Evolutionary conservation across 306 rosid species (phyloP), one percentile per base, ranked within the genome.

Genomic region (Astragalus membranaceus): DNA sequence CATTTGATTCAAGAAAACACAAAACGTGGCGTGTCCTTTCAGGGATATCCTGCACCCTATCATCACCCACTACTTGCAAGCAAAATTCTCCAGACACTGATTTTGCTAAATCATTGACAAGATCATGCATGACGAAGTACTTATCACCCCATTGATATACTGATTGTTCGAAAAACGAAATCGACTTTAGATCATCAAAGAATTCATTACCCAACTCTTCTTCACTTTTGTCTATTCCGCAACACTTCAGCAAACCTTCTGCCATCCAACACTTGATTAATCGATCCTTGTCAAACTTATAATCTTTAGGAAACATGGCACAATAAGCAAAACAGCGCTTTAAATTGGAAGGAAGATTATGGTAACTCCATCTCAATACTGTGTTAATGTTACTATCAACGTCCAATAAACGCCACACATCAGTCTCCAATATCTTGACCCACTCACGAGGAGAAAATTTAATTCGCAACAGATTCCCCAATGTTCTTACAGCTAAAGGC

Each of bases 51-150:
- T 20, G 23, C 23, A 20, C 23, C 23, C 23, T 20, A 20, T 20
- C 23, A 20, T 20, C 23, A 20, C 2, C 23, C 23, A 20, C 23
- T 20, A 20, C 23, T 20, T 20, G 23, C 2, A 20, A 20, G 23
- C 23, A 20, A 20, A 20, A 20, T 20, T 20, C 23, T 20, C 23
- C 23, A 20, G 23, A 20, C 23, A 82, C 84, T 44, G 54, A 72
- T 17, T 47, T 71, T 1, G 83, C 83, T 43, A 85, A 52, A 15
- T 85, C 89, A 70, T 66, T 78, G 16, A 85, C 53, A 64, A 81
- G 82, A 72, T 76, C 80, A 37, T 85, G 86, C 84, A 85, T 81
- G 6, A 44, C 58, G 12, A 71, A 37, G 42, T 35, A 35, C 39
- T 35, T 35, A 35, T 35, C 23, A 20, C 23, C 39, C 39, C 39